Percentiles rank a stretch among this genome's conserved stretches.
These are phyloP conservation scores for Tremella yokohamensis DNA, from an alignment of 768 basidiomycete genomes.

Conservation along the genomic window DNA sequence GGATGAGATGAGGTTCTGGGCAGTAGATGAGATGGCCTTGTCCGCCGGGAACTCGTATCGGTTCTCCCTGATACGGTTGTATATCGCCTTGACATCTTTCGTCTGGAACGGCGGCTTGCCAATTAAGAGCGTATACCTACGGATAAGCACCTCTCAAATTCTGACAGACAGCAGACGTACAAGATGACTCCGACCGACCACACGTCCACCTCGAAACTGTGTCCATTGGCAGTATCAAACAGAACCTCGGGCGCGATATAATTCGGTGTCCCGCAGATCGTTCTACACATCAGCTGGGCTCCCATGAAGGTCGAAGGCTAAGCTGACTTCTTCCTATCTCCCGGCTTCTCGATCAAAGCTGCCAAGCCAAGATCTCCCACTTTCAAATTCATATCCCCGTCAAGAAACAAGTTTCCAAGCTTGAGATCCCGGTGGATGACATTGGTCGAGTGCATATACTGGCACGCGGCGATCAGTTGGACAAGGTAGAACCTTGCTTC, in stretches of 20 bases:
- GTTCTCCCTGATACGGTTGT: slow-evolving; percentile 93
- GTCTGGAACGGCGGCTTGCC: slow-evolving; percentile 99
- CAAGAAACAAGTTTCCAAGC: slow-evolving; percentile 90
- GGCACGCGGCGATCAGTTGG: slow-evolving; percentile 90
- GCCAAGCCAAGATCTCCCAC: slow-evolving; percentile 97
- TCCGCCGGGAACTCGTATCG: slow-evolving; percentile 87
- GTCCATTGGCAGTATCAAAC: slow-evolving; percentile 77
- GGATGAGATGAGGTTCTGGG: slow-evolving; percentile 70
- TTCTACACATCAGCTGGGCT: slow-evolving; percentile 53
- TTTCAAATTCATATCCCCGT: slow-evolving; percentile 85
- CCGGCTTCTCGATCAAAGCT: slow-evolving; percentile 90
- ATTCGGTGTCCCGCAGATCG: slow-evolving; percentile 97
- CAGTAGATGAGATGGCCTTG: slow-evolving; percentile 65
- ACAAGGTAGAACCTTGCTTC: slow-evolving; percentile 90
- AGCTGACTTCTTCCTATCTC: slow-evolving; percentile 83
- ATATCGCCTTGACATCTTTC: slow-evolving; percentile 93
- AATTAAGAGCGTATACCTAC: slow-evolving; percentile 77
- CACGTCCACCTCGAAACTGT: slow-evolving; percentile 96
- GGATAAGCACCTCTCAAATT: not conserved
- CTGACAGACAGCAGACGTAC: slow-evolving; percentile 23
- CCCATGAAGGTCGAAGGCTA: not conserved
- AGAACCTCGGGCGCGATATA: slow-evolving; percentile 98
- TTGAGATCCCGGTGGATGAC: slow-evolving; percentile 98
- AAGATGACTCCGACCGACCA: slow-evolving; percentile 97
- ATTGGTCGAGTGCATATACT: slow-evolving; percentile 94